Conservation (phyloP, 805 yeast genomes). For the Candida namnaoensis region DNA sequence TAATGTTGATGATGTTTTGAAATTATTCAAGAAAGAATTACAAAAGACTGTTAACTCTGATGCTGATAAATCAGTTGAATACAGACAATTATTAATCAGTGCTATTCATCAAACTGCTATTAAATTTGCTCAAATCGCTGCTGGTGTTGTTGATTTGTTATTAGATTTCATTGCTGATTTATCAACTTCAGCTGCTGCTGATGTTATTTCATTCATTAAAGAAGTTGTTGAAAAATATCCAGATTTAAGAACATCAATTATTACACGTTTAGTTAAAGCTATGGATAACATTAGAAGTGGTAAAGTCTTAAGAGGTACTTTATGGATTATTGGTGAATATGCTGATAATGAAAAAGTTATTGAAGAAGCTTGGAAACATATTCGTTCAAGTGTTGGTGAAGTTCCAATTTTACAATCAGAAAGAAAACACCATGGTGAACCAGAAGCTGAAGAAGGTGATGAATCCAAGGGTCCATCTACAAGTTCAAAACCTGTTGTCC, state of each 20-base stretch:
- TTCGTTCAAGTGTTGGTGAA: slow-evolving; percentile 80
- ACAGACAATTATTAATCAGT: slow-evolving; percentile 80
- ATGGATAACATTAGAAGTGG: slow-evolving; percentile 72
- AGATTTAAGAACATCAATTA: slow-evolving; percentile 55
- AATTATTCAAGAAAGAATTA: slow-evolving; percentile 85
- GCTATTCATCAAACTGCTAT: slow-evolving; percentile 88
- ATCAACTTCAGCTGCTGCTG: slow-evolving; percentile 78
- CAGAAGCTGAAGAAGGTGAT: slow-evolving; percentile 23
- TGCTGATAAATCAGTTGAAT: slow-evolving; percentile 77
- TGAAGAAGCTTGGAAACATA: slow-evolving; percentile 78
- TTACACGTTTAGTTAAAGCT: slow-evolving; percentile 52
- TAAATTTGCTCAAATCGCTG: slow-evolving; percentile 83
- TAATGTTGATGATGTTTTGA: slow-evolving; percentile 90
- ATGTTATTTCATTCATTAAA: slow-evolving; percentile 84
- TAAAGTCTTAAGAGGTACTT: slow-evolving; percentile 84
- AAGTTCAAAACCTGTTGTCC: slow-evolving; percentile 61
- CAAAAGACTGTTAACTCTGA: slow-evolving; percentile 57
- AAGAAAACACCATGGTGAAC: slow-evolving; percentile 31
- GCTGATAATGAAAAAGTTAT: slow-evolving; percentile 62
- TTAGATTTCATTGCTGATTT: slow-evolving; percentile 82
- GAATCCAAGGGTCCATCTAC: slow-evolving; percentile 5
- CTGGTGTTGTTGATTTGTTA: slow-evolving; percentile 79
- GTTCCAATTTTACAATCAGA: slow-evolving; percentile 82
- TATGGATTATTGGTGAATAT: slow-evolving; percentile 97
- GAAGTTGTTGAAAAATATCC: slow-evolving; percentile 93